Base-by-base conservation (phyloP, 331 rosid genomes). In the Ulmus americana region DNA sequence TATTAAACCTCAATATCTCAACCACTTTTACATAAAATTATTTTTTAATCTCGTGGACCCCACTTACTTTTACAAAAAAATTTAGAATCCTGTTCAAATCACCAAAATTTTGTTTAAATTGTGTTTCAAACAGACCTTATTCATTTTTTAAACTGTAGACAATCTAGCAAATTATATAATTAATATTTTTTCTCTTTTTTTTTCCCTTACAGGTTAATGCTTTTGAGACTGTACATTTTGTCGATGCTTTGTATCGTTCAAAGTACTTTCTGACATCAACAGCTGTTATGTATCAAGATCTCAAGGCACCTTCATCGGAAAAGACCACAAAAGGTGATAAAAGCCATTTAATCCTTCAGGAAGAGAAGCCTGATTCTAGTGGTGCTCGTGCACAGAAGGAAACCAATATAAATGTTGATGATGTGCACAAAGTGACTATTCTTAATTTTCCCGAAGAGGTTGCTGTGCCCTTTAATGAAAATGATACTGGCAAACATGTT, bases 401-500 rank as follows among this genome's bases (percentile, higher is more conserved):
- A 57, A 68, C 71, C 61, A 63, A 46, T 59, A 61, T 10, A 43
- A 51, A 48, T 46, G 48, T 58, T 67, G 83, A 65, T 67, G 76
- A 72, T 39, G 72, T 83, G 65, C 97, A 89, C 78, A 85, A 78
- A 85, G 90, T 94, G 72, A 89, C 98, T 10, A 73, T 94, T 70
- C 95, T 90, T 72, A 85, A 94, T 82, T 78, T 79, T 72, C 88
- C 91, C 5, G 74, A 67, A 55, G 85, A 67, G 67, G 79, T 47
- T 61, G 65, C 63, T 48, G 70, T 52, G 68, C 71, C 69, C 40
- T 64, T 57, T 55, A 71, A 61, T 73, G 72, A 71, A 76, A 78
- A 73, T 63, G 79, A 73, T 74, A 74, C 74, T 64, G 82, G 76
- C n/a, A 56, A 39, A 70, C 53, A 52, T 78, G 62, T 70, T 70